These are phyloP conservation scores for Moesziomyces globuligerus DNA, from an alignment of 1,284 basidiomycete genomes.

Conservation along the genomic window DNA sequence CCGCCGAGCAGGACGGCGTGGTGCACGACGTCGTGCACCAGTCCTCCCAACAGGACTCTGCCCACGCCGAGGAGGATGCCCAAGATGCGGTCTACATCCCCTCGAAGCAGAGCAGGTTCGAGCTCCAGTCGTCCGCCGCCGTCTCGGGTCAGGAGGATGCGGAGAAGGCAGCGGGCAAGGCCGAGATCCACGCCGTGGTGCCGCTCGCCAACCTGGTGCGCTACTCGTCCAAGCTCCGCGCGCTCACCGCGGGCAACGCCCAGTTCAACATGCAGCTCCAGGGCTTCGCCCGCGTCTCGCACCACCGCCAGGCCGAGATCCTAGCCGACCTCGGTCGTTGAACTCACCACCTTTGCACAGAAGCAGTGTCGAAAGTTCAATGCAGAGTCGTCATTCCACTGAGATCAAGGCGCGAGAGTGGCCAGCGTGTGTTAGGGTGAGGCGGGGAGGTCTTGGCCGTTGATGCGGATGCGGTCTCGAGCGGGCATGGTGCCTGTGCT, in stretches of 20 bases:
- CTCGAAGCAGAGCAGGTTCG: conserved; percentile 71
- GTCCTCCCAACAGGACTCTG: conserved; percentile 68
- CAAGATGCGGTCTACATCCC: conserved; percentile 77
- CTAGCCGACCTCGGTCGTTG: conserved; percentile 53
- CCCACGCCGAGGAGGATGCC: conserved; percentile 67
- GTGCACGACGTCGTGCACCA: conserved; percentile 65
- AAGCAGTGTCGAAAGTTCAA: no score
- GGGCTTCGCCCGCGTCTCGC: conserved; percentile 74
- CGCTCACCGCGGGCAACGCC: conserved; percentile 83
- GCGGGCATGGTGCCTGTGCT: conserved; percentile 7
- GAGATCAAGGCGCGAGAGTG: no score
- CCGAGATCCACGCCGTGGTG: conserved; percentile 71
- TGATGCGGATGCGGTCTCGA: conserved; percentile 14
- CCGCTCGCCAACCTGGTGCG: conserved; percentile 83
- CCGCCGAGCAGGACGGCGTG: conserved; percentile 55
- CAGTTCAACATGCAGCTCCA: conserved; percentile 80
- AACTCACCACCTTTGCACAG: neutral
- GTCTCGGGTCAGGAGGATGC: conserved; percentile 64
- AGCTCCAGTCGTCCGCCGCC: conserved; percentile 73
- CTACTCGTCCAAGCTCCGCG: conserved; percentile 80
- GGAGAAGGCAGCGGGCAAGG: conserved; percentile 28
- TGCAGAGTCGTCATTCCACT: neutral
- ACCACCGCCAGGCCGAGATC: conserved; percentile 53
- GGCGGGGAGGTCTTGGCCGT: conserved; percentile 13
- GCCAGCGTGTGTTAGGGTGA: neutral